These are phyloP conservation scores for Lantana camara DNA, from an alignment of 257 asterid genomes.

Conservation along the genomic window DNA sequence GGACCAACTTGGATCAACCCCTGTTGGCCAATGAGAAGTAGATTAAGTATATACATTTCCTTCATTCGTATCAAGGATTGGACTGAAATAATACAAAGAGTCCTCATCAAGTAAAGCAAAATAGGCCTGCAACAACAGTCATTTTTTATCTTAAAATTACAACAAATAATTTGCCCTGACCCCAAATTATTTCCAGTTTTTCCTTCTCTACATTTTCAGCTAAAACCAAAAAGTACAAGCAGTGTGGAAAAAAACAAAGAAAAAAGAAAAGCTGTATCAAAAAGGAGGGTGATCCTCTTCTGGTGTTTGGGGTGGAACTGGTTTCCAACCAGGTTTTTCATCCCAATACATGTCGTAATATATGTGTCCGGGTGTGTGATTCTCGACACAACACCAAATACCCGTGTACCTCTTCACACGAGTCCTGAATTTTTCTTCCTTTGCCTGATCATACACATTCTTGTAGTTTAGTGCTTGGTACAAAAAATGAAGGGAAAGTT, in stretches of 20 bases:
- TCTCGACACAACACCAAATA: constrained; percentile 87
- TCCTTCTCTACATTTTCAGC: not conserved
- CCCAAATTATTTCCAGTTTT: constrained; percentile 20
- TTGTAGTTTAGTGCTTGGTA: not conserved
- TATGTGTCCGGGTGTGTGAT: constrained; percentile 81
- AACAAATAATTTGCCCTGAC: not conserved
- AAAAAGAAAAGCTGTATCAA: constrained; percentile 36
- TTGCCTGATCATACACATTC: constrained; percentile 48
- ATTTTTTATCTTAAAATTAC: not conserved
- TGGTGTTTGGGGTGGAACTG: constrained; percentile 76
- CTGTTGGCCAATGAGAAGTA: no score
- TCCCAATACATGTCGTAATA: constrained; percentile 96
- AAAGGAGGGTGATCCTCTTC: constrained; percentile 88
- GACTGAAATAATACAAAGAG: no score
- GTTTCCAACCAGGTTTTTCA: constrained; percentile 92
- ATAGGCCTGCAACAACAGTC: not conserved
- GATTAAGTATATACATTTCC: no score
- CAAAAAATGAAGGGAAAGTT: no score
- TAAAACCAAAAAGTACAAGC: not conserved
- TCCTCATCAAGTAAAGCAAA: no score
- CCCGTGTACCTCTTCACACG: constrained; percentile 88
- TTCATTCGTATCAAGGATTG: no score
- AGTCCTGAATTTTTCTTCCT: constrained; percentile 75
- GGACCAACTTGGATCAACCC: no score
- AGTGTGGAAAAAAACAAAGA: not conserved